Conservation (phyloP, 352 stramenopile species). For the Phytophthora lateralis region DNA sequence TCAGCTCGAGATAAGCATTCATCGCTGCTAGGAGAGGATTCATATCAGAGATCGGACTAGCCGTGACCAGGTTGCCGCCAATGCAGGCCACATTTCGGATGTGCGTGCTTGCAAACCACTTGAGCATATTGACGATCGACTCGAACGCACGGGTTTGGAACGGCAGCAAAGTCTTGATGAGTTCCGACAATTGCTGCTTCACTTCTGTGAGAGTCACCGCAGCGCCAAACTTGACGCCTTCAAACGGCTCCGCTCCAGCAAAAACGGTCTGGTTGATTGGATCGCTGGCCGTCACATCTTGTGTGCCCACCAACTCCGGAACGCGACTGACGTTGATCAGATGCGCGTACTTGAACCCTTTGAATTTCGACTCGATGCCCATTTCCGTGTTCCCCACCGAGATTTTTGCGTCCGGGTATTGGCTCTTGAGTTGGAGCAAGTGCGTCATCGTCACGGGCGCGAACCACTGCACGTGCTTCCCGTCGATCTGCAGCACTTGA, state of each 20-base stretch:
- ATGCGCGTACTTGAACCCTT: conserved; percentile 79
- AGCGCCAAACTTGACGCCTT: conserved; percentile 82
- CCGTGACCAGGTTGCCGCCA: conserved; percentile 96
- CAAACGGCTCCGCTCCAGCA: conserved; percentile 44
- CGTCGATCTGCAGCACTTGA: conserved; percentile 71
- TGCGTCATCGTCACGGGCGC: conserved; percentile 90
- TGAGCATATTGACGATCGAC: conserved; percentile 90
- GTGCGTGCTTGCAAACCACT: conserved; percentile 97
- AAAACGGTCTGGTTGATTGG: conserved; percentile 59
- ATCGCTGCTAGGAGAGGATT: conserved; percentile 94
- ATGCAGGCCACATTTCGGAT: conserved; percentile 97
- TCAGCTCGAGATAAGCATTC: conserved; percentile 76
- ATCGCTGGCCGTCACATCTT: conserved; percentile 42
- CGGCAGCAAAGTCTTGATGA: conserved; percentile 38
- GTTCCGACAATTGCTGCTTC: conserved; percentile 58
- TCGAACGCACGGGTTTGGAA: conserved; percentile 60
- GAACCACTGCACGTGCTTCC: conserved; percentile 91
- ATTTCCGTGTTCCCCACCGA: conserved; percentile 97
- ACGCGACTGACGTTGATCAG: conserved; percentile 78
- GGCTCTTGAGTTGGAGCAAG: conserved; percentile 87
- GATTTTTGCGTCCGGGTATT: conserved; percentile 90
- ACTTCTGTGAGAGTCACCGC: conserved; percentile 79
- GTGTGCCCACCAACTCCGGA: conserved; percentile 60
- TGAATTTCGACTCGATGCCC: conserved; percentile 96
- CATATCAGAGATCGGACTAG: conserved; percentile 97